phyloP scores from a whole-genome alignment of 2,329 filamentous ascomycete genomes.

The Arthrobotrys sphaeroides region DNA sequence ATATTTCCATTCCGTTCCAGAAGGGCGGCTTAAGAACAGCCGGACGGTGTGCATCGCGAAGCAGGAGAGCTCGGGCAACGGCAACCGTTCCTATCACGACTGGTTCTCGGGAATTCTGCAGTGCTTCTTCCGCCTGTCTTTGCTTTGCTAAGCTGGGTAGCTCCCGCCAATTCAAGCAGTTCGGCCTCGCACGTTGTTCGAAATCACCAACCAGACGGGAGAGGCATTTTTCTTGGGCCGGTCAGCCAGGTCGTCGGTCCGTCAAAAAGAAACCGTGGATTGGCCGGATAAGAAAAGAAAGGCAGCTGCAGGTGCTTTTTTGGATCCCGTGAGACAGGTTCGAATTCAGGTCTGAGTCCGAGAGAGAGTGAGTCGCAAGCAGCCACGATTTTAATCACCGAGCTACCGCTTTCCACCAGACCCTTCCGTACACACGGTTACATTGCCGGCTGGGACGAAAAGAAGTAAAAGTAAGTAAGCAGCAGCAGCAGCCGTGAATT shows the following conservation, averaged over 20 bases:
- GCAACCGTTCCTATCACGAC: slow-evolving; percentile 42
- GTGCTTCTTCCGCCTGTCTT: slow-evolving; percentile 1
- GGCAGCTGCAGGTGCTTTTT: slow-evolving; percentile 53
- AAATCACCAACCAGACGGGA: slow-evolving; percentile 43
- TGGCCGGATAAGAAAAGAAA: slow-evolving; percentile 46
- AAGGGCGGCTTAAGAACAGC: slow-evolving; percentile 32
- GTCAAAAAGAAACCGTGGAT: slow-evolving; percentile 48
- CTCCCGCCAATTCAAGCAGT: slow-evolving; percentile 50
- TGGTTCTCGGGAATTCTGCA: slow-evolving; percentile 31
- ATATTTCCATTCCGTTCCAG: slow-evolving; percentile 52
- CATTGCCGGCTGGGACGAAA: slow-evolving; percentile 17
- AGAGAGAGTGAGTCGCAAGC: slow-evolving; percentile 33
- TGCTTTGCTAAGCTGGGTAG: slow-evolving; percentile 25
- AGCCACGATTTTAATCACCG: slow-evolving; percentile 41
- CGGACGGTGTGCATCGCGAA: slow-evolving; percentile 27
- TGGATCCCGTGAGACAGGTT: slow-evolving; percentile 53
- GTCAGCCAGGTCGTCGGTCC: slow-evolving; percentile 49
- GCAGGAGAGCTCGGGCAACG: slow-evolving; percentile 6
- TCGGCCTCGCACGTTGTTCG: slow-evolving; percentile 49
- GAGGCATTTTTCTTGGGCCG: slow-evolving; percentile 44
- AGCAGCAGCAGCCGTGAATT: no score
- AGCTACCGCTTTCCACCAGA: neutral
- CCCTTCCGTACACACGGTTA: slow-evolving; percentile 3
- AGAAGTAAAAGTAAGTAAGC: slow-evolving; percentile 12
- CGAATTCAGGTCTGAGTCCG: slow-evolving; percentile 8